phyloP scores from a whole-genome alignment of 2,329 filamentous ascomycete genomes.

The Amauroascus verrucosus region DNA sequence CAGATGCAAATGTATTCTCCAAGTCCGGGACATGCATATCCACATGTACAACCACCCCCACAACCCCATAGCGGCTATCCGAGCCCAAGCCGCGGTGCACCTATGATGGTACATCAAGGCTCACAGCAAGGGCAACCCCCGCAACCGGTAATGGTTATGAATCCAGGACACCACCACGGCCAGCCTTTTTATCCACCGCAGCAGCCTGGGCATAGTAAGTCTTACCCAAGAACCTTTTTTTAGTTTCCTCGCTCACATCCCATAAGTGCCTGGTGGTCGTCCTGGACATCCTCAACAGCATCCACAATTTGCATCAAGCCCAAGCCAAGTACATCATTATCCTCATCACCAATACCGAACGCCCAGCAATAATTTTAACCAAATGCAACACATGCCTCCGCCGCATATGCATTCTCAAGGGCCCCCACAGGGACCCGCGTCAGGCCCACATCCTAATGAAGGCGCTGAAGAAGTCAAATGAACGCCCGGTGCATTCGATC shows the following conservation, averaged over 20 bases:
- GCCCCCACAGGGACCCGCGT: slow-evolving; percentile 23
- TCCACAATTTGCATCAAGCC: slow-evolving; percentile 56
- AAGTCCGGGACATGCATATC: slow-evolving; percentile 60
- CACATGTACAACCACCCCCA: slow-evolving; percentile 39
- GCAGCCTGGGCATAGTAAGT: slow-evolving; percentile 63
- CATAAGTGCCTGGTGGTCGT: slow-evolving; percentile 50
- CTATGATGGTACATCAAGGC: slow-evolving; percentile 90
- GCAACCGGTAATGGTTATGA: slow-evolving; percentile 62
- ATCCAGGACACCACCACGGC: slow-evolving; percentile 62
- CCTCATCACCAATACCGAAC: slow-evolving; percentile 47
- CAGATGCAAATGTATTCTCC: slow-evolving; percentile 77
- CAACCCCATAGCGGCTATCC: slow-evolving; percentile 63
- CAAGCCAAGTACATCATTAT: slow-evolving; percentile 55
- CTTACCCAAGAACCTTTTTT: slow-evolving; percentile 15
- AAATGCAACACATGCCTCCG: slow-evolving; percentile 38
- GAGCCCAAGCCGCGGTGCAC: slow-evolving; percentile 75
- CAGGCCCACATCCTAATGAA: slow-evolving; percentile 35
- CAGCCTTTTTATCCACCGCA: slow-evolving; percentile 63
- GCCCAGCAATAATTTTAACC: slow-evolving; percentile 47
- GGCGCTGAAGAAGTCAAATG: slow-evolving; percentile 42
- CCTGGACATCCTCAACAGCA: slow-evolving; percentile 49
- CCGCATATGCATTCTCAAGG: slow-evolving; percentile 28
- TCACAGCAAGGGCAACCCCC: slow-evolving; percentile 77
- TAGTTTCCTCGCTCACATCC: slow-evolving; percentile 30
- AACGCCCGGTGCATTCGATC: slow-evolving; percentile 15